Base-by-base conservation (phyloP, 116 monocot genomes). In the Posidonia oceanica region DNA sequence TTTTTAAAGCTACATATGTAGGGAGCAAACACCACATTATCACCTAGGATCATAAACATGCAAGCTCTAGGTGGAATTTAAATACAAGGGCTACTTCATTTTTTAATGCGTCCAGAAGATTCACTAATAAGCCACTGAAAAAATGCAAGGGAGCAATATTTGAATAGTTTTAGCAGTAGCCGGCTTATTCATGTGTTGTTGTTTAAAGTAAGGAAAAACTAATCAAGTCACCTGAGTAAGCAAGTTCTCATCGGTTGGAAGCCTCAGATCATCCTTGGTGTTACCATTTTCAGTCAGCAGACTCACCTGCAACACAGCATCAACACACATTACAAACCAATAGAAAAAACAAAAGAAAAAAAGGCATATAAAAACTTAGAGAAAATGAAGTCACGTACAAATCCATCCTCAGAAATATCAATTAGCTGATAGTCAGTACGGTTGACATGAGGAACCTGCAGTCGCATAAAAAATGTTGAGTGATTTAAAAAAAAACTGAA, bases 321-420 rank as follows among this genome's bases (percentile, higher is more conserved):
- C 22, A 54, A 64, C 13, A 41, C 6, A 20, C 7, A 36, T 64
- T 41, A 66, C 36, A 38, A 64, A 22, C 36, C 10, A 14, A 54
- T 54, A n/a, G 16, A 3, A 22, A 69, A 10, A 38, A 4, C 4
- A 18, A 39, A 2, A 56, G n/a, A 56, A 51, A 37, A 79, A 66
- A 69, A 63, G 6, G 4, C 5, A 67, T 39, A 8, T 6, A 39
- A 39, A 37, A 61, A 52, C 12, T 64, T 15, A 14, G 3, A 22
- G n/a, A 52, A 53, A n/a, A 59, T 37, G 4, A 14, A 36, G 15
- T 13, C 29, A 75, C 83, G 71, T 82, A 90, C 90, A 82, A 86
- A 86, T 69, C 86, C 90, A 82, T 86, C 86, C 69, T 84, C 84
- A 76, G 91, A 87, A 14, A 91, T 91, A 65, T 91, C 91, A 71